Percentiles rank a stretch among this genome's conserved stretches.
Evolutionary conservation across 2,329 filamentous ascomycete genomes (phyloP).

Genomic region (Aspergillus flavus): DNA sequence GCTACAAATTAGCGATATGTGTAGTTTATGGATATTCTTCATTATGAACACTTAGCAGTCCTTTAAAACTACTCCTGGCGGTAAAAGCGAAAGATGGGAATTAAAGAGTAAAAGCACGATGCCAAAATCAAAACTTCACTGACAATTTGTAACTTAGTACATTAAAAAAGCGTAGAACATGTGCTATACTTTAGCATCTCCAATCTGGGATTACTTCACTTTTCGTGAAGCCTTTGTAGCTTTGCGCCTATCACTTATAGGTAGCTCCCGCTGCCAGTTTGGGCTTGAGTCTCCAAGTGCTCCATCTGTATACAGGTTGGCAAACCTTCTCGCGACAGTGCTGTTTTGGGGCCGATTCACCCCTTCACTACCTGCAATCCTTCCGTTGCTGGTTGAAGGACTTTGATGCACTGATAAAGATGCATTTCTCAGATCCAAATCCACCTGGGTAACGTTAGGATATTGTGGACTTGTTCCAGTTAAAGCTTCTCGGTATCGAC

Average conservation of each 20-base stretch:
- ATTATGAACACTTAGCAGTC: neutral
- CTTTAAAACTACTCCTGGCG: neutral
- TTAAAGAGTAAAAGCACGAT: neutral
- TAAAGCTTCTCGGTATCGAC: constrained; percentile 10
- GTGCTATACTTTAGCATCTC: neutral
- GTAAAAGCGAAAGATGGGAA: neutral
- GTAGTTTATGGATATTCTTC: no score
- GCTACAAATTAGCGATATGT: no score
- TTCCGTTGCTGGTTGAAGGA: no score
- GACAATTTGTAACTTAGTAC: neutral
- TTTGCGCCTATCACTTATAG: neutral
- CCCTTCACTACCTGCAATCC: neutral
- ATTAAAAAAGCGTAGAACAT: neutral
- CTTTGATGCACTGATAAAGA: no score
- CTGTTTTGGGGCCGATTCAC: neutral
- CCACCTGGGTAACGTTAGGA: no score
- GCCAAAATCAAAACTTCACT: neutral
- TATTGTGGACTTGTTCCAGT: constrained; percentile 16
- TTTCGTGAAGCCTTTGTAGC: neutral
- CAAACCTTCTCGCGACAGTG: neutral
- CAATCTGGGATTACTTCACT: neutral
- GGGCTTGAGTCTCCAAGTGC: neutral
- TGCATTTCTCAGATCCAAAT: no score
- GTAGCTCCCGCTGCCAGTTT: neutral
- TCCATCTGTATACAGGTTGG: neutral